A percentile compares a stretch with the other conserved stretches of the same genome.
Evolutionary conservation across 108 stramenopile species (phyloP).

Genomic region (Nannochloropsis oceanica): DNA sequence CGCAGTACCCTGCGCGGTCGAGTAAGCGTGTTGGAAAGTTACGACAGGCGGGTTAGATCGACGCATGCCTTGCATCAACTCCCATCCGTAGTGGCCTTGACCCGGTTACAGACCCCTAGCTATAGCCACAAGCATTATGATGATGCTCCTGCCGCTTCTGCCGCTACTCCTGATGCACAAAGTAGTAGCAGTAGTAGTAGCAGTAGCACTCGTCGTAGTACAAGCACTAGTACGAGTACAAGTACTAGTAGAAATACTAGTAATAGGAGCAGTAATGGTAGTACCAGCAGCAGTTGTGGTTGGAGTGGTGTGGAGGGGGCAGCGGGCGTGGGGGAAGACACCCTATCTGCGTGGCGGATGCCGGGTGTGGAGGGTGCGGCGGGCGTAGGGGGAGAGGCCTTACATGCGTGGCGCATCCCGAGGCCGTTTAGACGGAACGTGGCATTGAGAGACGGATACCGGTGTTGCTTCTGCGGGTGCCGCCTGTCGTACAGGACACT

Average conservation of each 20-base stretch:
- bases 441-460: not conserved
- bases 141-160: too few relatives aligned
- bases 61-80: not conserved
- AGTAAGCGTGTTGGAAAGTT: not conserved
- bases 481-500: not conserved
- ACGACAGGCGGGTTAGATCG: not conserved
- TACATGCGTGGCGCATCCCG: not conserved
- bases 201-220: too few relatives aligned
- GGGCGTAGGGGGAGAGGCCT: not conserved
- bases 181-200: too few relatives aligned
- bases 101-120: not conserved
- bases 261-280: too few relatives aligned
- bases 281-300: too few relatives aligned
- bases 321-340: too few relatives aligned
- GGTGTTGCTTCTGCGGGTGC: not conserved
- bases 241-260: too few relatives aligned
- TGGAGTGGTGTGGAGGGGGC: too few relatives aligned
- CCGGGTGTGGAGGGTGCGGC: not conserved
- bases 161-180: too few relatives aligned
- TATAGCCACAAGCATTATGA: not conserved
- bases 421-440: not conserved
- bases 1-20: not conserved
- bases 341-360: not conserved
- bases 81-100: not conserved
- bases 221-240: too few relatives aligned